Conservation (phyloP, 441 rosid genomes). For the Adansonia grandidieri region DNA sequence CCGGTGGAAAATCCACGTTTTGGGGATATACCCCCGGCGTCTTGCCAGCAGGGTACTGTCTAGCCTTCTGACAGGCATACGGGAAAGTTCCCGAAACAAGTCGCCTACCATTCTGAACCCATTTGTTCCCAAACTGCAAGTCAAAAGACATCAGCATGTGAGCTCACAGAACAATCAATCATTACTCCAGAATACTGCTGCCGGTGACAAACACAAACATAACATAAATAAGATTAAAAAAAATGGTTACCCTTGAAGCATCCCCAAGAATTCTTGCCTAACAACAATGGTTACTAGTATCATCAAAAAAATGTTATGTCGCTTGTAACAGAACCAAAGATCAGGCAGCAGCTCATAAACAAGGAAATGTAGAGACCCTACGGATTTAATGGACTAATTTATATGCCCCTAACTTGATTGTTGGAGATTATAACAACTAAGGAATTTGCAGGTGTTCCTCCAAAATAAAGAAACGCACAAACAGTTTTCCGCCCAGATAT, state of each 20-base stretch:
- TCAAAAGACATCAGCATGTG: slow-evolving; percentile 16
- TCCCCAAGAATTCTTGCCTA: neutral
- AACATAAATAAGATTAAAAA: neutral
- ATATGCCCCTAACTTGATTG: neutral
- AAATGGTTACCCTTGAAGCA: slow-evolving; percentile 4
- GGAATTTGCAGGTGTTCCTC: neutral
- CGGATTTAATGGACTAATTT: neutral
- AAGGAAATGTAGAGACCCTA: neutral
- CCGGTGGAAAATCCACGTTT: slow-evolving; percentile 77
- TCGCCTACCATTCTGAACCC: slow-evolving; percentile 32
- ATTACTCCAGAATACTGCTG: neutral
- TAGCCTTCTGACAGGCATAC: slow-evolving; percentile 47
- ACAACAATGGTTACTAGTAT: neutral
- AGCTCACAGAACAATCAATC: slow-evolving; percentile 13
- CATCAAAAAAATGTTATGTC: slow-evolving; percentile 5
- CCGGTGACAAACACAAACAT: neutral
- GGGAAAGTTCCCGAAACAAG: slow-evolving; percentile 31
- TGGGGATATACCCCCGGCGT: slow-evolving; percentile 51
- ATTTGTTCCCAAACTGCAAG: slow-evolving; percentile 44
- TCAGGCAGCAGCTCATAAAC: neutral
- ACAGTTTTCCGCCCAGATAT: slow-evolving; percentile 5
- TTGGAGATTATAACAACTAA: neutral
- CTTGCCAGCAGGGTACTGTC: slow-evolving; percentile 26
- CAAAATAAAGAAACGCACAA: neutral
- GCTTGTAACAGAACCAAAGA: slow-evolving; percentile 6